These are phyloP conservation scores for Sporothrix phasma DNA, from an alignment of 2,329 filamentous ascomycete species.

Conservation along the genomic window DNA sequence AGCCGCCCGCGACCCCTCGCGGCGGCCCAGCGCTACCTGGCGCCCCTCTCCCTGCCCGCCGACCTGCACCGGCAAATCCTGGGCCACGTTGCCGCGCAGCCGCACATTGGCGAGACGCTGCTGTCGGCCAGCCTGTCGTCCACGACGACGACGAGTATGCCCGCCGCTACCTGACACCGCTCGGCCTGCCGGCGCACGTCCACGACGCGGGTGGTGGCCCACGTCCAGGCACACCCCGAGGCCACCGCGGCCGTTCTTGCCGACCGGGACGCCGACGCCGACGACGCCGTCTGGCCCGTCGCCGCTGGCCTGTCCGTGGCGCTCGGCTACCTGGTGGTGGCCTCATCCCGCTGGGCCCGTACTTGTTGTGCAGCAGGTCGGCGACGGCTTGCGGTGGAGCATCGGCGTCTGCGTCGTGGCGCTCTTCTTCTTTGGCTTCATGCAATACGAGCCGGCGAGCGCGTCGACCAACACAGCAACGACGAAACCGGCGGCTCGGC, in stretches of 20 bases:
- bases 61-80: conserved; percentile 19
- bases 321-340: conserved; percentile 25
- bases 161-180: conserved; percentile 18
- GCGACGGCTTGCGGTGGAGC: conserved; percentile 26
- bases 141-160: too few relatives aligned
- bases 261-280: not conserved
- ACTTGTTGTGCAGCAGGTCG: conserved; percentile 24
- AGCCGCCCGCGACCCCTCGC: not conserved
- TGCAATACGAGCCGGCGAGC: conserved; percentile 14
- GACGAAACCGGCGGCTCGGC: not conserved
- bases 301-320: conserved; percentile 23
- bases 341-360: conserved; percentile 25
- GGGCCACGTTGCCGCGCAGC: conserved; percentile 14
- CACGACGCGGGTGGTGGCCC: conserved; percentile 14
- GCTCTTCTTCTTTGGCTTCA: conserved; percentile 26
- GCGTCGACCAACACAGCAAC: too few relatives aligned
- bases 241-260: not conserved
- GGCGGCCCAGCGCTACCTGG: conserved; percentile 17
- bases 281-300: conserved; percentile 19
- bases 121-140: not conserved
- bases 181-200: conserved; percentile 19
- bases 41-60: conserved; percentile 18
- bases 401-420: conserved; percentile 25
- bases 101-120: conserved; percentile 5
- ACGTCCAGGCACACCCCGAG: conserved; percentile 12